Percentiles rank a stretch among this genome's conserved stretches.
phyloP scores from a whole-genome alignment of 2,329 filamentous ascomycete species.

The Fusarium zealandicum region DNA sequence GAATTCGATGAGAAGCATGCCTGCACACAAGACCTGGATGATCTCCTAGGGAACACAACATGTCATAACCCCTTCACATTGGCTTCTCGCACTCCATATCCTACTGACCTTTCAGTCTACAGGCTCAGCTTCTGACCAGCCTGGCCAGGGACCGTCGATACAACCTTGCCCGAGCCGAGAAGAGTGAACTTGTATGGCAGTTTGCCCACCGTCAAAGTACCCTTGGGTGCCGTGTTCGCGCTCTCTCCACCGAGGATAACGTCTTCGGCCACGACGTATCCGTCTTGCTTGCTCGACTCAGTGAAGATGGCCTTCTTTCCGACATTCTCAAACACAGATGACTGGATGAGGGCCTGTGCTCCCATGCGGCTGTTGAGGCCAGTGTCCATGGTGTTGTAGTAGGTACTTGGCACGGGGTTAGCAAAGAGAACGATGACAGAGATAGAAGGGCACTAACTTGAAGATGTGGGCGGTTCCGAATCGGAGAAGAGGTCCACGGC shows the following conservation, averaged over 20 bases:
- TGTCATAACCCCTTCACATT: too few relatives aligned
- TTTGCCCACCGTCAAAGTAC: slow-evolving; percentile 4
- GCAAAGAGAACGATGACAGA: rapidly evolving
- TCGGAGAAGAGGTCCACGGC: slow-evolving; percentile 64
- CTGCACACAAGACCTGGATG: too few relatives aligned
- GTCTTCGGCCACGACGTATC: slow-evolving; percentile 29
- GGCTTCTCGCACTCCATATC: too few relatives aligned
- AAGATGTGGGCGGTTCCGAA: slow-evolving; percentile 66
- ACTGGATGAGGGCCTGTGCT: slow-evolving; percentile 35
- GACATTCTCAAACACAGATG: slow-evolving; percentile 34
- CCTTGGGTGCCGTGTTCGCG: slow-evolving; percentile 21
- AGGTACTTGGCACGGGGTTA: slow-evolving; percentile 17
- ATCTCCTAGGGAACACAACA: too few relatives aligned
- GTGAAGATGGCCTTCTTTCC: slow-evolving; percentile 39
- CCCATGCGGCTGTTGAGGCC: slow-evolving; percentile 38
- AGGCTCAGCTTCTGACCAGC: slow-evolving; percentile 29
- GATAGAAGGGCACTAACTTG: slow-evolving; percentile 17
- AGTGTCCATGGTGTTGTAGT: slow-evolving; percentile 38
- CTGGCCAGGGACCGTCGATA: slow-evolving; percentile 18
- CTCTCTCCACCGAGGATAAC: slow-evolving; percentile 26
- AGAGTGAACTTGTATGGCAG: slow-evolving; percentile 28
- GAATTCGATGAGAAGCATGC: too few relatives aligned
- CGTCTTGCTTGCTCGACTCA: slow-evolving; percentile 24
- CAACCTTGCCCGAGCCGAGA: slow-evolving; percentile 24
- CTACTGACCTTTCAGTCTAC: not conserved